Evolutionary conservation across 2,329 filamentous ascomycete species (phyloP).

Genomic region (Teratosphaeriaceae sp.): DNA sequence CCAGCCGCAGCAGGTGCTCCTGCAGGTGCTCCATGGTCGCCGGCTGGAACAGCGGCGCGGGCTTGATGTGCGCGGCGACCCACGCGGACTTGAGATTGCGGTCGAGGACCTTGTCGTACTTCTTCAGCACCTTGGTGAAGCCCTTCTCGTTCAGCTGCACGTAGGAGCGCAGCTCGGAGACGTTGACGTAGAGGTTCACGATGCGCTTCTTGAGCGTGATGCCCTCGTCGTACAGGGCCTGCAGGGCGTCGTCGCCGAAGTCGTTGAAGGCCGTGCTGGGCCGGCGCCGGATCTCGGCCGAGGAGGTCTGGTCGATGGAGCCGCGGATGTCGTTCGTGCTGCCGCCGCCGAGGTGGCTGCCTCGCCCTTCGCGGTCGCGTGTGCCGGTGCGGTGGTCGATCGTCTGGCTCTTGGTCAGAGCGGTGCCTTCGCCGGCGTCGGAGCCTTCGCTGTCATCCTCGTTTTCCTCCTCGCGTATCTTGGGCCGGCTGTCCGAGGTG

Average conservation of each 20-base stretch:
- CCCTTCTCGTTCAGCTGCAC: constrained; percentile 94
- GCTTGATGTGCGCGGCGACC: constrained; percentile 64
- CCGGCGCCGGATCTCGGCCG: constrained; percentile 49
- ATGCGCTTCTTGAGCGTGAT: constrained; percentile 91
- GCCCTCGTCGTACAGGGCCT: constrained; percentile 60
- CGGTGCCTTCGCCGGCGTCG: constrained; percentile 47
- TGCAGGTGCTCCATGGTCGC: constrained; percentile 65
- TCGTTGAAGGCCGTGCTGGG: constrained; percentile 66
- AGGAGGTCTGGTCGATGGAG: constrained; percentile 7
- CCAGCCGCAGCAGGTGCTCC: constrained; percentile 65
- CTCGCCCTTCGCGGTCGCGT: background rate
- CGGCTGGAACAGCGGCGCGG: constrained; percentile 73
- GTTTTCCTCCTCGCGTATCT: constrained; percentile 51
- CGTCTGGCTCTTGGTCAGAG: constrained; percentile 33
- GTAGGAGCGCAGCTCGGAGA: constrained; percentile 94
- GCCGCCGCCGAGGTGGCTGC: background rate
- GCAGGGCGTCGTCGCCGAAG: constrained; percentile 67
- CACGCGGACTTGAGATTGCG: constrained; percentile 72
- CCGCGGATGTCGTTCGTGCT: background rate
- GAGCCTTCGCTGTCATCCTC: constrained; percentile 58
- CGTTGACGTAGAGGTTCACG: constrained; percentile 77
- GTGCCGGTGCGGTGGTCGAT: constrained; percentile 12
- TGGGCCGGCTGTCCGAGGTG: constrained; percentile 23
- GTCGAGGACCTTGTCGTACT: constrained; percentile 95
- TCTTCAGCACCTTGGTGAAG: constrained; percentile 94